Conservation (phyloP, 2,329 filamentous ascomycete species). For the Lachnellula hyalina region DNA sequence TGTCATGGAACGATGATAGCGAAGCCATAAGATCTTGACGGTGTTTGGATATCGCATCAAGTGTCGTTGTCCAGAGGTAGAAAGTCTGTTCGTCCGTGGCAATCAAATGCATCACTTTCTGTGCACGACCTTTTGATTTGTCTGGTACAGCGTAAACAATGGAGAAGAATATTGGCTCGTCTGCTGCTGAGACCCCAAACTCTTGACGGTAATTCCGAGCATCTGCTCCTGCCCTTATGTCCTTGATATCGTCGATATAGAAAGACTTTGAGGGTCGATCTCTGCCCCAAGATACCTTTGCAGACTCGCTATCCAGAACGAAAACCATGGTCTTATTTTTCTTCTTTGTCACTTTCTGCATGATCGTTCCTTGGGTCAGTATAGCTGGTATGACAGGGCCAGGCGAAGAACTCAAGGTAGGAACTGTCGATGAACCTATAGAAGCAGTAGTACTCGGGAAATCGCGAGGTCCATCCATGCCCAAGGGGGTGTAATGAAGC, state of each 20-base stretch:
- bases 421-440: slow-evolving; percentile 40
- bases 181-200: slow-evolving; percentile 61
- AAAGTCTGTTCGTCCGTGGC: slow-evolving; percentile 69
- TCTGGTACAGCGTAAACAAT: slow-evolving; percentile 80
- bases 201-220: slow-evolving; percentile 87
- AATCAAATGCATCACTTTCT: slow-evolving; percentile 83
- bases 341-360: slow-evolving; percentile 84
- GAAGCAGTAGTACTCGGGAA: slow-evolving; percentile 46
- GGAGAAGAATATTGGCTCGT: slow-evolving; percentile 76
- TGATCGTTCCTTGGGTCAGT: slow-evolving; percentile 70
- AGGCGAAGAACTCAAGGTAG: slow-evolving; percentile 35
- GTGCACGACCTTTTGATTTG: slow-evolving; percentile 61
- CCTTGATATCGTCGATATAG: slow-evolving; percentile 92
- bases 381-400: slow-evolving; percentile 72
- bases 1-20: slow-evolving; percentile 77
- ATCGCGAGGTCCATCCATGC: slow-evolving; percentile 41
- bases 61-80: slow-evolving; percentile 73
- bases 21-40: slow-evolving; percentile 88
- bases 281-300: slow-evolving; percentile 84
- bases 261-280: slow-evolving; percentile 75
- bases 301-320: slow-evolving; percentile 74
- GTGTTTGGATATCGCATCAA: slow-evolving; percentile 79
- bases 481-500: slow-evolving; percentile 33
- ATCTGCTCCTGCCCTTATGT: slow-evolving; percentile 78
- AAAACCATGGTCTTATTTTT: slow-evolving; percentile 66